A percentile compares a stretch with the other conserved stretches of the same genome.
phyloP scores from a whole-genome alignment of 495 filamentous ascomycete genomes.

The Penicillium verhagenii region DNA sequence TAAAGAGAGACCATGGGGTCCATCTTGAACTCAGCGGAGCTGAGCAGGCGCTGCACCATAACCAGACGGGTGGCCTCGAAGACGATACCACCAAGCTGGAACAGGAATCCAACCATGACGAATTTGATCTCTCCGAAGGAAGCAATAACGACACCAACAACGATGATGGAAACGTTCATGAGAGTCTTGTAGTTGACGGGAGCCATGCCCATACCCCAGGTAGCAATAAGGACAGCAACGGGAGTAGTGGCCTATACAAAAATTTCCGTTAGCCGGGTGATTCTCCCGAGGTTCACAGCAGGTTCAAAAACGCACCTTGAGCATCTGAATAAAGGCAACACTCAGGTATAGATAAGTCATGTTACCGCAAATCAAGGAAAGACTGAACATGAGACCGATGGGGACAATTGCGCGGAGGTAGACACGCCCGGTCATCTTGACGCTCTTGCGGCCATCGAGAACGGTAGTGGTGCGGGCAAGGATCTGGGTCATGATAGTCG shows the following conservation, averaged over 20 bases:
- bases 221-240: slow-evolving; percentile 80
- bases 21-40: slow-evolving; percentile 94
- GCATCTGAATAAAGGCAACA: slow-evolving; percentile 96
- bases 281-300: background rate
- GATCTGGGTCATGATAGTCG: slow-evolving; percentile 86
- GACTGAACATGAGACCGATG: slow-evolving; percentile 88
- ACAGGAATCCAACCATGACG: slow-evolving; percentile 80
- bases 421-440: slow-evolving; percentile 91
- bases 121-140: slow-evolving; percentile 93
- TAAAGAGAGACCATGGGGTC: slow-evolving; percentile 93
- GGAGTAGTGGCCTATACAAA: slow-evolving; percentile 74
- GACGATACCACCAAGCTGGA: slow-evolving; percentile 77
- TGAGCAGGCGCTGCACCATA: slow-evolving; percentile 87
- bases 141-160: slow-evolving; percentile 85
- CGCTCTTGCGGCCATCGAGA: slow-evolving; percentile 84
- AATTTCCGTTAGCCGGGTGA: background rate
- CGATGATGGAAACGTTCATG: slow-evolving; percentile 83
- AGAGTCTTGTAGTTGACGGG: slow-evolving; percentile 76
- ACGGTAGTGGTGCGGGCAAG: slow-evolving; percentile 80
- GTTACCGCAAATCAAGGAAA: slow-evolving; percentile 94
- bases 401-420: slow-evolving; percentile 90
- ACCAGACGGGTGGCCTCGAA: slow-evolving; percentile 91
- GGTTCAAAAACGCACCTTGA: slow-evolving; percentile 62
- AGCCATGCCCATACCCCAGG: slow-evolving; percentile 78
- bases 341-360: slow-evolving; percentile 89